Evolutionary conservation across 1,139 yeast genomes (phyloP), one percentile per base, ranked within the genome.

Genomic region (Diutina sp.): DNA sequence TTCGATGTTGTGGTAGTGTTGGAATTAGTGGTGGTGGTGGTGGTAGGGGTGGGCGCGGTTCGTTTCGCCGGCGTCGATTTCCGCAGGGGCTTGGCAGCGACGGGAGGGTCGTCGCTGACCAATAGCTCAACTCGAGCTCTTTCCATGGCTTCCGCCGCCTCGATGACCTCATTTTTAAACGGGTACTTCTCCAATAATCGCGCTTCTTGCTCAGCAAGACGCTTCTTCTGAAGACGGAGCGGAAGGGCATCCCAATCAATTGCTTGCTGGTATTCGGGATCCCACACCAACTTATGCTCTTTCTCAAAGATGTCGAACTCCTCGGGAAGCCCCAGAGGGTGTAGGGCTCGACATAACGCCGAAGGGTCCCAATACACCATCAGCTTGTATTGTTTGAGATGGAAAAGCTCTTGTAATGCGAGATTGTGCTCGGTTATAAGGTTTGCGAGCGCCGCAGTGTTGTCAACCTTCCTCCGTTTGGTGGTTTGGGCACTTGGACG

Each of bases 331-430:
- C 53, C 53, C n/a, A 71, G 44, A 61, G 62, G 35, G 62, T 61
- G 51, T 61, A 60, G 64, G 6, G 69, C 67, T 14, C 62, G 61
- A 2, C 75, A 69, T 59, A 73, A 73, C 54, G 77, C 82, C 6
- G 67, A 62, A 0, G 90, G 90, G 59, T 84, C 79, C 76, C 83
- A 86, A 54, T 77, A 76, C 0, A 79, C 82, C 21, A 86, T 69
- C 2, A 90, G 78, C 50, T 78, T 79, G 63, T 79, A 82, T 62
- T 81, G 83, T 60, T 74, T 78, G n/a, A 83, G 67, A 60, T 83
- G 85, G 65, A 80, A 83, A 56, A 83, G 67, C 61, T 81, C 80
- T 66, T 69, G 84, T 59, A 66, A 76, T 60, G 67, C 68, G 58
- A 71, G 59, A 61, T 80, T 82, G 61, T 80, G 79, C 48, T 74